phyloP scores from a whole-genome alignment of 495 filamentous ascomycete species.

The Aspergillus taichungensis region DNA sequence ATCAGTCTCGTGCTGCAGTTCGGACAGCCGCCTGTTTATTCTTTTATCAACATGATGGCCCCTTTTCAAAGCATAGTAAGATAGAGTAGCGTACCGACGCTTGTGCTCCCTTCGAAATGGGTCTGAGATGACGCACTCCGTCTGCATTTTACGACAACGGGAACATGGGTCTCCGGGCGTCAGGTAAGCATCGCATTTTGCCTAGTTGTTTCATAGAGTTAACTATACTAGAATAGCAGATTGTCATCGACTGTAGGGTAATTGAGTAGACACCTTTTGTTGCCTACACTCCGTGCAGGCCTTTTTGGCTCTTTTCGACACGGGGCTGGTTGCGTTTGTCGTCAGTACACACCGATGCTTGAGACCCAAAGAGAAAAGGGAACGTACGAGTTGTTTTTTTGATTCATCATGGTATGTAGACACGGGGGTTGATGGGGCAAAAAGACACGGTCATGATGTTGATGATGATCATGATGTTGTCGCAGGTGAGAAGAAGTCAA shows the following conservation, averaged over 20 bases:
- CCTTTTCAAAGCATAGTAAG: background rate
- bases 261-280: constrained; percentile 25
- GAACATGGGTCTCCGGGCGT: constrained; percentile 25
- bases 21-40: constrained; percentile 23
- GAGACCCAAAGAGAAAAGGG: too few species aligned
- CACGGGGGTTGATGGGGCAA: too few species aligned
- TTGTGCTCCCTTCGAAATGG: constrained; percentile 38
- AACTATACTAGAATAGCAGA: background rate
- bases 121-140: constrained; percentile 31
- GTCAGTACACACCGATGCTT: too few species aligned
- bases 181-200: constrained; percentile 36
- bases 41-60: background rate
- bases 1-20: constrained; percentile 31
- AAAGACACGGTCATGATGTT: too few species aligned
- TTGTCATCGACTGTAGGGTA: background rate
- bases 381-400: too few species aligned
- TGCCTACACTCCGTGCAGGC: constrained; percentile 39
- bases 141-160: constrained; percentile 30
- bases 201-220: constrained; percentile 8
- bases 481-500: too few species aligned
- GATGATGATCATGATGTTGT: too few species aligned
- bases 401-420: too few species aligned
- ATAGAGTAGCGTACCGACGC: constrained; percentile 24
- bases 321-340: constrained; percentile 5
- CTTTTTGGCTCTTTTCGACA: constrained; percentile 32